A percentile compares a stretch with the other conserved stretches of the same genome.
Evolutionary conservation across 805 yeast species (phyloP).

Genomic region (Pichia cephalocereana): DNA sequence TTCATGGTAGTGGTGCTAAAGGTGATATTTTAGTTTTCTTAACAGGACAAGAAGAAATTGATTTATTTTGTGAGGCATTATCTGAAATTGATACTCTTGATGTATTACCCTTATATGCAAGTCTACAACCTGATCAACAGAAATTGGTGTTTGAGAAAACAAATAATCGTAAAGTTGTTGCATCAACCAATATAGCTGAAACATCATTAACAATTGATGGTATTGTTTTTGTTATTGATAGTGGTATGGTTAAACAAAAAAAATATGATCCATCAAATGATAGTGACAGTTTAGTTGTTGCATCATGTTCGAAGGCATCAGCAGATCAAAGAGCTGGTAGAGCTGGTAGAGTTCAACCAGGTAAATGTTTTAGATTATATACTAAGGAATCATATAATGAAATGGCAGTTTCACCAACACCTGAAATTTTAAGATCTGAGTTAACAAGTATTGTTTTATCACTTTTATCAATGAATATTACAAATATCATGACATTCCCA

Average conservation of each 20-base stretch:
- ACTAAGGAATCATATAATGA: constrained; percentile 83
- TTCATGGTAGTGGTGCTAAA: constrained; percentile 54
- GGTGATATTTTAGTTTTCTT: constrained; percentile 88
- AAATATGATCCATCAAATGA: constrained; percentile 81
- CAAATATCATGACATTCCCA: constrained; percentile 73
- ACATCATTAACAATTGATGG: constrained; percentile 95
- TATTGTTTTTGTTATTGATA: constrained; percentile 87
- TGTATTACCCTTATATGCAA: constrained; percentile 85
- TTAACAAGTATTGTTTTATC: constrained; percentile 67
- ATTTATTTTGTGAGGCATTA: constrained; percentile 63
- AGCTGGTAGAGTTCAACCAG: constrained; percentile 97
- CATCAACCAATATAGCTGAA: constrained; percentile 96
- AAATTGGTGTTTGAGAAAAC: constrained; percentile 78
- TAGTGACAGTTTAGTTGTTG: constrained; percentile 77
- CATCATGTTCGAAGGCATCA: constrained; percentile 89
- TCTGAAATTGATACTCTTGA: constrained; percentile 56
- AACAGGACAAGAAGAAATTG: constrained; percentile 97
- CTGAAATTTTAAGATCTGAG: constrained; percentile 87
- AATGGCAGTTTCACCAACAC: constrained; percentile 69
- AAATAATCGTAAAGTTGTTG: constrained; percentile 76
- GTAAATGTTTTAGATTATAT: constrained; percentile 83
- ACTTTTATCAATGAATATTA: constrained; percentile 75
- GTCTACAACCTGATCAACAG: constrained; percentile 80
- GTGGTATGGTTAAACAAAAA: constrained; percentile 91
- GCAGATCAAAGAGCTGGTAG: constrained; percentile 97